Base-by-base conservation (phyloP, 2,329 filamentous ascomycete species). In the Pseudocercospora musae region DNA sequence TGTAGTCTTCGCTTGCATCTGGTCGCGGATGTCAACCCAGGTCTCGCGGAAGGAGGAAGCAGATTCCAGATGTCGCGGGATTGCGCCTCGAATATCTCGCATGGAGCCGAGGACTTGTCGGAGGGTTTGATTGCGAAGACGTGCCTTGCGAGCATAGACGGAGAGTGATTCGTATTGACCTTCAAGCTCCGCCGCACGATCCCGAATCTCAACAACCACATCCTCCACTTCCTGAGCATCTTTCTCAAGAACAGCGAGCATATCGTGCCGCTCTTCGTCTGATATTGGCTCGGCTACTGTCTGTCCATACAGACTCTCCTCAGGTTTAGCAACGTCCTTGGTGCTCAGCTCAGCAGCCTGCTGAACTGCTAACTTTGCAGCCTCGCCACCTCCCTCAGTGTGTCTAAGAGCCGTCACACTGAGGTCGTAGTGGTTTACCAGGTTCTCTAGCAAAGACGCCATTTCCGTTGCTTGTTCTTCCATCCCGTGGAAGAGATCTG, bases 341-440 rank as follows among this genome's bases (percentile, higher is more conserved):
- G 65, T 66, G 25, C 60, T 64, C 25, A 69, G 62, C 23, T 79
- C 76, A 27, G 73, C 75, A 0, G 76, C 57, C 20, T 48, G 74
- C 57, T 77, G 74, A 3, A 72, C 62, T 7, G 74, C 74, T 62
- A 65, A 62, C n/a, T 74, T 77, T 2, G 79, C 80, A 13, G 80
- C 80, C 63, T 79, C 79, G 10, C 79, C 78, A 9, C 81, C 80
- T 61, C 80, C 80, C 78, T 96, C 92, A 2, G 93, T 97, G 56
- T 94, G 92, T 63, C 92, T 90, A 48, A 97, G 89, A 0, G 94
- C 94, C 0, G 89, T 94, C 13, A 96, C 91, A 75, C 94, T 97
- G 67, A 96, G 86, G 75, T 98, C 94, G 74, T 96, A 97, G 77
- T 98, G 94, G 25, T 85, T 86, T 7, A 92, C 92, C 3, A 98